Evolutionary conservation across 202 grass and related monocot genomes (phyloP).

Genomic region (Hordeum pubiflorum): DNA sequence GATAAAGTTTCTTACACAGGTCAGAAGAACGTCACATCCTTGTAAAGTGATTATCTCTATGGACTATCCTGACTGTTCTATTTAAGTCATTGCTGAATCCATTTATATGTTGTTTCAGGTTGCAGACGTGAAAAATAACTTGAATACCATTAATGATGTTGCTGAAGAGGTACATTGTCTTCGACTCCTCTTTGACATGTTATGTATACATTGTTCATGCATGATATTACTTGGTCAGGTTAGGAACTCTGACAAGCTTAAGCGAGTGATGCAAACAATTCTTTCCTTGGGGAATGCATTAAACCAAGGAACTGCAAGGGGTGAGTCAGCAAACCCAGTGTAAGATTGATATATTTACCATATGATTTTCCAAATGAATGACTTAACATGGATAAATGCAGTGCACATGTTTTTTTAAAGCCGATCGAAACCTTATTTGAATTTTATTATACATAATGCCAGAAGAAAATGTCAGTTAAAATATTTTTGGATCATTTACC

Average conservation of each 20-base stretch:
- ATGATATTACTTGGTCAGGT: constrained; percentile 49
- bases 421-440: neutral
- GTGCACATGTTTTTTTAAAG: neutral
- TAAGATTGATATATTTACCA: constrained; percentile 12
- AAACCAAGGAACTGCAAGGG: constrained; percentile 95
- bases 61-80: constrained; percentile 9
- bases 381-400: constrained; percentile 1
- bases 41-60: neutral
- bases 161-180: constrained; percentile 66
- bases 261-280: constrained; percentile 89
- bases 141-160: constrained; percentile 66
- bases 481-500: neutral
- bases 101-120: constrained; percentile 50
- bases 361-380: constrained; percentile 7
- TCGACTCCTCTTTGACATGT: constrained; percentile 12
- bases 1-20: constrained; percentile 77
- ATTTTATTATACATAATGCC: neutral
- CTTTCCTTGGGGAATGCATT: constrained; percentile 91
- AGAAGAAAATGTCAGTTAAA: neutral
- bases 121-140: constrained; percentile 68
- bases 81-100: constrained; percentile 16
- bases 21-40: constrained; percentile 30
- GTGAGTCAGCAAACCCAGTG: constrained; percentile 36
- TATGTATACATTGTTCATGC: constrained; percentile 7
- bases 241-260: constrained; percentile 74